These are phyloP conservation scores for Metschnikowia kunwiensis DNA, from an alignment of 805 yeast species.

Conservation along the genomic window DNA sequence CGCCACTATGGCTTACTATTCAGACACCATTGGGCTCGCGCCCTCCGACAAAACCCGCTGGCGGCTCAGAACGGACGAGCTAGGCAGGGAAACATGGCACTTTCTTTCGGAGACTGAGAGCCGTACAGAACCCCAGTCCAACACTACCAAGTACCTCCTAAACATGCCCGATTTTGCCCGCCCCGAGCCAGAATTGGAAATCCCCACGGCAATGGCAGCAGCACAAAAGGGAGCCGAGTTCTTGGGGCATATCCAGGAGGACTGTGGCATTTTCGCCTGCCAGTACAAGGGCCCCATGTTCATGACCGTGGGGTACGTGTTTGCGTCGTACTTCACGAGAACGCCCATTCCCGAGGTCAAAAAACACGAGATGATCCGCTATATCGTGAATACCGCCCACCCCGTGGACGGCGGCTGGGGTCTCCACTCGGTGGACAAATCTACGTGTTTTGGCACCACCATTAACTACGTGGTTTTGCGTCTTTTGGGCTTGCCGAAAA, in stretches of 20 bases:
- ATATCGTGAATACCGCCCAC: slow-evolving; percentile 86
- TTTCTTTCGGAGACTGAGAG: slow-evolving; percentile 46
- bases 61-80: slow-evolving; percentile 66
- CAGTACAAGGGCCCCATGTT: slow-evolving; percentile 99
- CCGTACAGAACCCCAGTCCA: slow-evolving; percentile 47
- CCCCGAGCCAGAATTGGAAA: slow-evolving; percentile 37
- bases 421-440: slow-evolving; percentile 83
- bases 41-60: slow-evolving; percentile 69
- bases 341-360: slow-evolving; percentile 65
- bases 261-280: slow-evolving; percentile 83
- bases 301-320: slow-evolving; percentile 86
- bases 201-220: slow-evolving; percentile 52
- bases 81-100: slow-evolving; percentile 84
- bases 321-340: slow-evolving; percentile 65
- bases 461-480: slow-evolving; percentile 82
- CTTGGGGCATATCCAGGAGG: slow-evolving; percentile 60
- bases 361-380: slow-evolving; percentile 71
- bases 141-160: slow-evolving; percentile 55
- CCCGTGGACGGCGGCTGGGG: slow-evolving; percentile 99
- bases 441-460: slow-evolving; percentile 92
- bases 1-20: slow-evolving; percentile 41
- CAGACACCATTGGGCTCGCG: slow-evolving; percentile 68
- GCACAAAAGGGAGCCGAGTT: slow-evolving; percentile 74
- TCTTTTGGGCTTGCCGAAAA: slow-evolving; percentile 67
- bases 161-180: slow-evolving; percentile 35